These are phyloP conservation scores for Aspergillus candidus DNA, from an alignment of 2,329 filamentous ascomycete species.

Conservation along the genomic window DNA sequence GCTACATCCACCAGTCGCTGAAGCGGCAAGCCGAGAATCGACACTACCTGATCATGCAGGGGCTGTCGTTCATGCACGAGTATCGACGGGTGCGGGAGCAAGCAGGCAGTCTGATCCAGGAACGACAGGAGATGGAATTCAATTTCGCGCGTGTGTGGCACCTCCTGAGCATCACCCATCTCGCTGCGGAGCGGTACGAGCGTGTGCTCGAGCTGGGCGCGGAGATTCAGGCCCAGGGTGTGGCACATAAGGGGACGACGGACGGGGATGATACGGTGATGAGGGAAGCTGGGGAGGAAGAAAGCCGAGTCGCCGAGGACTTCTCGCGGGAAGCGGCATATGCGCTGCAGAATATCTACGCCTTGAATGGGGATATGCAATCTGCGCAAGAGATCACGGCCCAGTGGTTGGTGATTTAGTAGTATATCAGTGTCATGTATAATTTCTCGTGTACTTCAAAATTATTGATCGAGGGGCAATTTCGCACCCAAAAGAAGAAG, in stretches of 20 bases:
- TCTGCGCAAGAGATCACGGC: conserved; percentile 57
- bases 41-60: conserved; percentile 81
- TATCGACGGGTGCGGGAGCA: conserved; percentile 60
- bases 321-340: conserved; percentile 67
- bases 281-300: conserved; percentile 11
- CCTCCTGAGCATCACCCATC: conserved; percentile 62
- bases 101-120: conserved; percentile 35
- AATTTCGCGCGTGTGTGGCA: conserved; percentile 75
- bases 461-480: no score
- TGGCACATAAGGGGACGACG: conserved; percentile 36
- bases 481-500: no score
- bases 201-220: conserved; percentile 48
- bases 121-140: conserved; percentile 71
- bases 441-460: no score
- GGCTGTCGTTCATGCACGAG: conserved; percentile 69
- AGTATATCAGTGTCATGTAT: no score
- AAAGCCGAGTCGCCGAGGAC: conserved; percentile 44
- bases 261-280: conserved; percentile 32
- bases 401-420: conserved; percentile 50
- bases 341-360: conserved; percentile 63
- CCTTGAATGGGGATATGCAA: conserved; percentile 56
- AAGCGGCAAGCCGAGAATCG: conserved; percentile 87
- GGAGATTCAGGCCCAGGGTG: conserved; percentile 36
- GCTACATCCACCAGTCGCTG: conserved; percentile 81
- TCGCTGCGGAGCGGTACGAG: conserved; percentile 69